phyloP scores from a whole-genome alignment of 148 eudicot species.

The Linanthus parryae region DNA sequence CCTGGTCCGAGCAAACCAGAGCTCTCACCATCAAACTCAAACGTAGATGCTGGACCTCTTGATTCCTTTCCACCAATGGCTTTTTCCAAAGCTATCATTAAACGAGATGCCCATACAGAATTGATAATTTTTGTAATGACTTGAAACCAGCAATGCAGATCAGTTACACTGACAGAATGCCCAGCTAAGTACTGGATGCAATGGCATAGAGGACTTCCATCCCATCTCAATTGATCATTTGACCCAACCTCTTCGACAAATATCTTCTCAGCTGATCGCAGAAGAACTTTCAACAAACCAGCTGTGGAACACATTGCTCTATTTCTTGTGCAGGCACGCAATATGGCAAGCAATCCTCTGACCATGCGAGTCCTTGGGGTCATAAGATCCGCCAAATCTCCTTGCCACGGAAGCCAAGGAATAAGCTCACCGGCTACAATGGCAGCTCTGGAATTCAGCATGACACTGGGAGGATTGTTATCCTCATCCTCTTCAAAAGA shows the following conservation, averaged over 20 bases:
- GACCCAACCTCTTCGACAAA: constrained; percentile 45
- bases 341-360: constrained; percentile 87
- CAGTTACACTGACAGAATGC: constrained; percentile 75
- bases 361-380: constrained; percentile 97
- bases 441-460: constrained; percentile 98
- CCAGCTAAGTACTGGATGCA: constrained; percentile 94
- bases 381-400: constrained; percentile 64
- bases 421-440: constrained; percentile 90
- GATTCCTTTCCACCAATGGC: constrained; percentile 93
- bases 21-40: constrained; percentile 99
- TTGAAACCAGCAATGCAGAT: constrained; percentile 79
- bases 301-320: constrained; percentile 96
- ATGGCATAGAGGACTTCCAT: constrained; percentile 82
- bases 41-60: constrained; percentile 83
- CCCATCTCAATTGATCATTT: constrained; percentile 57
- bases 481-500: constrained; percentile 93
- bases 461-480: constrained; percentile 95
- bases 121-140: constrained; percentile 55
- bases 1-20: constrained; percentile 99
- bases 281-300: constrained; percentile 80
- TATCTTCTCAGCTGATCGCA: constrained; percentile 76
- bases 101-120: constrained; percentile 68
- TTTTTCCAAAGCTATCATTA: constrained; percentile 81
- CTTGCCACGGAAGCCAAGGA: constrained; percentile 79
- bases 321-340: constrained; percentile 94